These are phyloP conservation scores for Botryotinia calthae DNA, from an alignment of 2,329 filamentous ascomycete species.

Conservation along the genomic window DNA sequence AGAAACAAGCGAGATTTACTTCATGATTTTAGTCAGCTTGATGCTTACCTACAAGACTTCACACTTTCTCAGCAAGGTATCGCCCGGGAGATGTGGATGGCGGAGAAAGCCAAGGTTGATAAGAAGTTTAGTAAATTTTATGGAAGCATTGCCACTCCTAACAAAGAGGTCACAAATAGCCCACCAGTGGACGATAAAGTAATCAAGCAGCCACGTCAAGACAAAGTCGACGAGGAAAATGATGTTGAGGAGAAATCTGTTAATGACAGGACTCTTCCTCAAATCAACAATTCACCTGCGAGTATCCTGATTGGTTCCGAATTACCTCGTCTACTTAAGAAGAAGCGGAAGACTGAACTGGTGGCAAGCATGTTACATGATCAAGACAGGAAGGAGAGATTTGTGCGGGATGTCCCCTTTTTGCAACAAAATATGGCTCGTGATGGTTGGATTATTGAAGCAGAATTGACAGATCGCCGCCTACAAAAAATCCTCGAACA, in stretches of 20 bases:
- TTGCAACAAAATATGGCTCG: neutral
- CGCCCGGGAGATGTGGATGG: neutral
- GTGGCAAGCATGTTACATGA: neutral
- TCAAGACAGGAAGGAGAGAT: neutral
- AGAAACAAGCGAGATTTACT: neutral
- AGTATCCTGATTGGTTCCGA: neutral
- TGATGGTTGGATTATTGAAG: neutral
- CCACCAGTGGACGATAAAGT: no score
- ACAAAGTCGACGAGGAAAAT: neutral
- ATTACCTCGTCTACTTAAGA: neutral
- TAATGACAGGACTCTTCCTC: no score
- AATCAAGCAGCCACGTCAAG: neutral
- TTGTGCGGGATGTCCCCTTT: neutral
- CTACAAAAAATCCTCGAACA: neutral
- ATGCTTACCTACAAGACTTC: neutral
- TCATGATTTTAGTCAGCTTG: neutral
- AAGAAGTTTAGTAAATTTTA: neutral
- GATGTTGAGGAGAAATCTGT: neutral
- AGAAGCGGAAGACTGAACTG: neutral
- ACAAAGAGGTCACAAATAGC: neutral
- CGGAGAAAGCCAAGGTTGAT: neutral
- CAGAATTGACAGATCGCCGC: neutral
- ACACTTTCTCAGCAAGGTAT: neutral
- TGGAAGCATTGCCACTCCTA: neutral
- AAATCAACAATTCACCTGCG: neutral